Conservation (phyloP, 148 eudicot species). For the Cornus suecica region DNA sequence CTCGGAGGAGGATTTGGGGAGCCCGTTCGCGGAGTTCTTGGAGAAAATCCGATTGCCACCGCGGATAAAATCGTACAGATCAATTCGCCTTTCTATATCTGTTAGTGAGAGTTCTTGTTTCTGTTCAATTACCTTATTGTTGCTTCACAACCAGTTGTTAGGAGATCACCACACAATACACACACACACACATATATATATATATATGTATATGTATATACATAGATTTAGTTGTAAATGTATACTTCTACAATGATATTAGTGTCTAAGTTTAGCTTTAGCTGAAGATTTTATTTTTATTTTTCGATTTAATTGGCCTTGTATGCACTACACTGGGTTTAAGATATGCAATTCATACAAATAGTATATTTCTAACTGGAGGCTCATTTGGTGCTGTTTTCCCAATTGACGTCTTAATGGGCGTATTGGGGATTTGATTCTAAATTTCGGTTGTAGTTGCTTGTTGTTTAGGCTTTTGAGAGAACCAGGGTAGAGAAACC, state of each 20-base stretch:
- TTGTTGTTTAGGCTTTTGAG: not conserved
- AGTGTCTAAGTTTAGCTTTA: not conserved
- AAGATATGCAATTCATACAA: not conserved
- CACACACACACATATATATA: no score
- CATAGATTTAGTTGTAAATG: not conserved
- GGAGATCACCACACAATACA: no score
- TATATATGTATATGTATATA: no score
- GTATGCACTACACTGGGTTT: not conserved
- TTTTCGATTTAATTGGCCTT: not conserved
- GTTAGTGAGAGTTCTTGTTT: slow-evolving; percentile 27
- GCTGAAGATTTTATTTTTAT: no score
- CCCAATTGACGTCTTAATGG: not conserved
- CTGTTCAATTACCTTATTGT: slow-evolving; percentile 5
- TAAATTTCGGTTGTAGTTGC: not conserved
- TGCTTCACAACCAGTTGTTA: no score
- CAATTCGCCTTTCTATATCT: slow-evolving; percentile 26
- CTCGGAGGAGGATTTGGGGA: slow-evolving; percentile 66
- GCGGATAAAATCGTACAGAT: slow-evolving; percentile 63
- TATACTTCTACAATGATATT: not conserved
- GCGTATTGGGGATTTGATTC: not conserved
- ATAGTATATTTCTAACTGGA: no score
- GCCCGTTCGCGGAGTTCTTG: slow-evolving; percentile 64
- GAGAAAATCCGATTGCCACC: slow-evolving; percentile 42
- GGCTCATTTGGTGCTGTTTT: not conserved
- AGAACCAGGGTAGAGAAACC: not conserved